Percentiles rank a stretch among this genome's conserved stretches.
phyloP scores from a whole-genome alignment of 2,329 filamentous ascomycete species.

The Talaromyces piceae region DNA sequence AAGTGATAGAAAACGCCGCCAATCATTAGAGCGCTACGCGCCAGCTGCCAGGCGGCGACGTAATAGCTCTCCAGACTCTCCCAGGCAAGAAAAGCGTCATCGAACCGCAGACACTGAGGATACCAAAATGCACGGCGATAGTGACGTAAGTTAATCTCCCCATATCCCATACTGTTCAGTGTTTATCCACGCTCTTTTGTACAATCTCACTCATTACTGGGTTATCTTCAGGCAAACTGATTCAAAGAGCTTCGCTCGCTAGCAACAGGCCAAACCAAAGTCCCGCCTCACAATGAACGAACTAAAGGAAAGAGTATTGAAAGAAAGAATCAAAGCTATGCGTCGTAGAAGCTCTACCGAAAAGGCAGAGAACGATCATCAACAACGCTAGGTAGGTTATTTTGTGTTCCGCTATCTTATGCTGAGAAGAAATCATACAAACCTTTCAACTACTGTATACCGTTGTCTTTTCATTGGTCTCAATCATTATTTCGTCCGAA shows the following conservation, averaged over 20 bases:
- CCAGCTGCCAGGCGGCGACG: constrained; percentile 34
- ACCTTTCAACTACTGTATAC: too few species aligned
- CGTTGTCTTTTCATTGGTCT: too few species aligned
- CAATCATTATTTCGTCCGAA: too few species aligned
- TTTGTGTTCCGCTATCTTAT: not conserved
- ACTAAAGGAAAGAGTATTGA: constrained; percentile 30
- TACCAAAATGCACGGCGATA: constrained; percentile 14
- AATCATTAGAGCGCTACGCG: constrained; percentile 40
- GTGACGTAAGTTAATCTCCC: constrained; percentile 7
- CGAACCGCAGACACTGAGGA: constrained; percentile 33
- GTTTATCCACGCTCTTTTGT: constrained; percentile 11
- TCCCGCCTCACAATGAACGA: constrained; percentile 24
- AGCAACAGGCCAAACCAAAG: constrained; percentile 13
- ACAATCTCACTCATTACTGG: constrained; percentile 9
- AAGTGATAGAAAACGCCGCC: constrained; percentile 35
- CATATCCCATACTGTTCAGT: constrained; percentile 10
- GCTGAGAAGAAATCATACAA: not conserved
- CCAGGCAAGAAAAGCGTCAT: constrained; percentile 33
- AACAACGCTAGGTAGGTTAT: constrained; percentile 9
- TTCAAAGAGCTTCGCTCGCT: constrained; percentile 1
- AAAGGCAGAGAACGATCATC: not conserved
- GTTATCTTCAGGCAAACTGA: constrained; percentile 16
- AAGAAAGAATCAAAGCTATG: constrained; percentile 30
- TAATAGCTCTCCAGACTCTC: constrained; percentile 37
- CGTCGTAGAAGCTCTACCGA: constrained; percentile 20